Evolutionary conservation across 148 eudicot genomes (phyloP), one percentile per base, ranked within the genome.

Genomic region (Chenopodium berlandieri): DNA sequence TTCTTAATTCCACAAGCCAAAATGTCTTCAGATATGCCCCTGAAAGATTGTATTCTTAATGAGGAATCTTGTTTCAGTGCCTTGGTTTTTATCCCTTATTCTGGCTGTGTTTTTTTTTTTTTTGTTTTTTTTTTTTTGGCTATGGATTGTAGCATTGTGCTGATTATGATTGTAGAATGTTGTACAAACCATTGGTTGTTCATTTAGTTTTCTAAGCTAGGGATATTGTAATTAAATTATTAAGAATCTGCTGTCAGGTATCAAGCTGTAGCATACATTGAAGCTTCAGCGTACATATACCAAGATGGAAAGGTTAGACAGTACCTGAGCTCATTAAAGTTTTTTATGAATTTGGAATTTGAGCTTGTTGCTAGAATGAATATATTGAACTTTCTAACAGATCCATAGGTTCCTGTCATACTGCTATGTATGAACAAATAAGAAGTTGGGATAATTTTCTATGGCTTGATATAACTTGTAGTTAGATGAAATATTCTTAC

Each of bases 251-350:
- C 50, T 82, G 86, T 86, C 89, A 96, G 99, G 89, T 96, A 96
- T 88, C 97, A 96, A 82, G 98, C 97, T 75, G 97, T 94, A 66
- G 95, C 99, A 67, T 96, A 91, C 82, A 94, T 95, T 85, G 98
- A 95, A 88, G 95, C 94, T 32, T 90, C 97, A 50, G 99, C 99
- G 40, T 89, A 87, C 84, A 95, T 95, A 78, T 94, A 94, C 83
- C 97, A 94, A 90, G 97, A 95, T 86, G 98, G 97, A 88, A 96
- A 94, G 99, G 99, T 96, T 30, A 71, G 82, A 78, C 77, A 52
- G 48, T 87, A 71, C 25, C 32, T 73, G 22, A 40, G 46, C 50
- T 47, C n/a, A 71, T 34, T 47, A 13, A 47, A 13, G 7, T 1
- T 58, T 84, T 37, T n/a, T 5, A 5, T 80, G n/a, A 37, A 44